Evolutionary conservation across 306 rosid genomes (phyloP).

Genomic region (Rubus idaeus): DNA sequence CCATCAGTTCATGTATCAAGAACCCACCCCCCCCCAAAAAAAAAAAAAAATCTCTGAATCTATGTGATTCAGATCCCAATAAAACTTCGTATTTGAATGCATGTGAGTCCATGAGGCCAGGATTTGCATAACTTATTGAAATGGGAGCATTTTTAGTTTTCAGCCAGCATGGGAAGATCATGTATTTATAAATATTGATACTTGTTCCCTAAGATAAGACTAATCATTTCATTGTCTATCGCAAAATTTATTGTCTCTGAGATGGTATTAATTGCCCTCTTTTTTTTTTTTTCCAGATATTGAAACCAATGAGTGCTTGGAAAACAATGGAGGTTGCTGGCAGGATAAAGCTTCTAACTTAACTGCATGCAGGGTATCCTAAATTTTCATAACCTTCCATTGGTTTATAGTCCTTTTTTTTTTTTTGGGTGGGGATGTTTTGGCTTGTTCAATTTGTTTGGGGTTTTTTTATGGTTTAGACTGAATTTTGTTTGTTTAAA

Average conservation of each 20-base stretch:
- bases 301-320: slow-evolving; percentile 92
- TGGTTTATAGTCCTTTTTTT: background rate
- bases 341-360: slow-evolving; percentile 60
- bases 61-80: background rate
- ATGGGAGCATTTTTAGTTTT: background rate
- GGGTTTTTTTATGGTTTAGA: slow-evolving; percentile 14
- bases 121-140: background rate
- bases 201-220: background rate
- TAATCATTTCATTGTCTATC: background rate
- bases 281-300: slow-evolving; percentile 47
- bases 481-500: slow-evolving; percentile 27
- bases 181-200: background rate
- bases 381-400: slow-evolving; percentile 18
- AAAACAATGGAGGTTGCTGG: slow-evolving; percentile 97
- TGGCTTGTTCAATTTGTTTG: slow-evolving; percentile 2
- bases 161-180: background rate
- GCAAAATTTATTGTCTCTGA: slow-evolving; percentile 17
- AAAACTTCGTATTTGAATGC: background rate
- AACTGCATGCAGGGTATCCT: slow-evolving; percentile 89
- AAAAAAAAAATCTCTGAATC: background rate
- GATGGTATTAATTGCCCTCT: slow-evolving; percentile 25
- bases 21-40: background rate
- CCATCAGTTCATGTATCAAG: background rate
- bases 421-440: slow-evolving; percentile 11
- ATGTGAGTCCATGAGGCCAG: background rate